Conservation (phyloP, 768 basidiomycete genomes). For the Tricholoma bakamatsutake region DNA sequence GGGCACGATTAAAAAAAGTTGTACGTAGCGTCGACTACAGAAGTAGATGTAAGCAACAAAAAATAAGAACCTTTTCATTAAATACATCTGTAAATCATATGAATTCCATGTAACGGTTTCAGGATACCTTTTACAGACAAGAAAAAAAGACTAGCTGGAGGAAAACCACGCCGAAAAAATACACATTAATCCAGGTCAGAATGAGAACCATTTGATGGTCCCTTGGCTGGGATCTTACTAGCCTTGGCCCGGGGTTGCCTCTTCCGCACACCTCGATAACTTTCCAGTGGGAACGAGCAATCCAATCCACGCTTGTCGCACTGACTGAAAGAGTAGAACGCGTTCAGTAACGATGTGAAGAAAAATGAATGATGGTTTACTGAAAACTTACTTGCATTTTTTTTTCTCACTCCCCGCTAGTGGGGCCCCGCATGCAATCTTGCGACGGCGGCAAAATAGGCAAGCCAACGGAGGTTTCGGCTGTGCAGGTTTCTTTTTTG, state of each 20-base stretch:
- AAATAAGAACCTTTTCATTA: no score
- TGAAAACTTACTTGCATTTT: constrained; percentile 43
- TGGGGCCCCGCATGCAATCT: constrained; percentile 47
- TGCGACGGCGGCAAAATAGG: constrained; percentile 43
- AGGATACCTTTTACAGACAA: no score
- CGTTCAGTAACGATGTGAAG: background rate
- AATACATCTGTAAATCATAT: no score
- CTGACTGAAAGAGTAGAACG: background rate
- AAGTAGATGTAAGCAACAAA: no score
- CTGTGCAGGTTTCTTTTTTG: constrained; percentile 1
- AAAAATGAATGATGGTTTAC: background rate
- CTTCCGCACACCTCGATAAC: constrained; percentile 6
- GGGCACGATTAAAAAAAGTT: no score
- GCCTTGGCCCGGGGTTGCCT: background rate
- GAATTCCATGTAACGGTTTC: no score
- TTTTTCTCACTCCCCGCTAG: constrained; percentile 29
- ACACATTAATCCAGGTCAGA: background rate
- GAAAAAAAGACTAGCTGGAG: no score
- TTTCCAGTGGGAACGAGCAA: constrained; percentile 7
- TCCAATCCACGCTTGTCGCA: constrained; percentile 3
- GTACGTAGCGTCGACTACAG: no score
- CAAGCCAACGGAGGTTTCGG: constrained; percentile 43
- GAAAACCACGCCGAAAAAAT: no score
- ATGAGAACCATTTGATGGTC: background rate
- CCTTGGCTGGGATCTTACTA: background rate